Conservation (phyloP, 164 flowering plant genomes). For the Dillenia suffruticosa region DNA sequence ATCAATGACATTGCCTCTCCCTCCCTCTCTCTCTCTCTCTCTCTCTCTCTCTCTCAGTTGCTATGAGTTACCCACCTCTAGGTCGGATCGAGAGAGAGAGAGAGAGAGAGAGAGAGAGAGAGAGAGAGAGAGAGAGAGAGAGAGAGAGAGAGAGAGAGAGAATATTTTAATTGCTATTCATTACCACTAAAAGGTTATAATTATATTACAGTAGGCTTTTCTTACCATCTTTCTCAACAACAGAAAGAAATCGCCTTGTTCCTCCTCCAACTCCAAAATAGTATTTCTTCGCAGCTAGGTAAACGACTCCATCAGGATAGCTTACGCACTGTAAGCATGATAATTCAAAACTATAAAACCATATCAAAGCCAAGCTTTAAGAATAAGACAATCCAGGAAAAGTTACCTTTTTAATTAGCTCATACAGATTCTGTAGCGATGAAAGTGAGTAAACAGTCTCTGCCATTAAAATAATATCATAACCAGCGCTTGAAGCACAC, state of each 20-base stretch:
- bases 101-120: not conserved
- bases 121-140: not conserved
- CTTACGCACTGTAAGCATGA: constrained; percentile 51
- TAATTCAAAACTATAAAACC: constrained; percentile 3
- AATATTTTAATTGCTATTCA: not conserved
- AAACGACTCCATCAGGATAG: constrained; percentile 67
- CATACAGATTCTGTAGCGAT: constrained; percentile 59
- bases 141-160: not conserved
- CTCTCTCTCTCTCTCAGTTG: too few relatives aligned
- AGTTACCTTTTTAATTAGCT: constrained; percentile 75
- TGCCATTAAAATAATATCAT: constrained; percentile 92
- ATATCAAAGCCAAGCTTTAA: not conserved
- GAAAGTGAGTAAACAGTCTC: constrained; percentile 88
- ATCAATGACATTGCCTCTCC: too few relatives aligned
- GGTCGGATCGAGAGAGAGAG: too few relatives aligned
- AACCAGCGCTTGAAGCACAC: constrained; percentile 32
- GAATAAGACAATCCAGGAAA: not conserved
- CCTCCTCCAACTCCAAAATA: constrained; percentile 99
- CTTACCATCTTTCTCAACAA: constrained; percentile 89
- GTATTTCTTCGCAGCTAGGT: constrained; percentile 90
- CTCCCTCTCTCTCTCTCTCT: too few relatives aligned
- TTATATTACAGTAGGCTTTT: not conserved
- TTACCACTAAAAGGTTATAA: not conserved
- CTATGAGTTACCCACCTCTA: too few relatives aligned
- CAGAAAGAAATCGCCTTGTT: constrained; percentile 62